A percentile compares a stretch with the other conserved stretches of the same genome.
phyloP scores from a whole-genome alignment of 768 basidiomycete genomes.

The Neoboletus magnificus region DNA sequence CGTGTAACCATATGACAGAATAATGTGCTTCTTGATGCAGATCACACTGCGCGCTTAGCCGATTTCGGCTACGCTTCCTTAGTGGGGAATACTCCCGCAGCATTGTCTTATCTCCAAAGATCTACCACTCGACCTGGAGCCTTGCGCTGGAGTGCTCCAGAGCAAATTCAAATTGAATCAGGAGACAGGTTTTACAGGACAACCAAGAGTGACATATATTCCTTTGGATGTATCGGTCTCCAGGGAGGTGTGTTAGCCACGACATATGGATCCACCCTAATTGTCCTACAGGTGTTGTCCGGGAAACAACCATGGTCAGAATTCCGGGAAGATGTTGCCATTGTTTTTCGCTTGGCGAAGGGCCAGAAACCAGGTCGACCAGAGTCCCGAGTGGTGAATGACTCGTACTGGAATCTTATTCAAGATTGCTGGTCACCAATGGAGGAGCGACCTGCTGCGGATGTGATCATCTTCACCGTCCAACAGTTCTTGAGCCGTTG shows the following conservation, averaged over 20 bases:
- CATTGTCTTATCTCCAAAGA: conserved; percentile 1
- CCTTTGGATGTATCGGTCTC: conserved; percentile 30
- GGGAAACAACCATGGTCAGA: conserved; percentile 14
- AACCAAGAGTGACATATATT: background rate
- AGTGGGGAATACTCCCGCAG: conserved; percentile 16
- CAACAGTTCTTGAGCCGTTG: background rate
- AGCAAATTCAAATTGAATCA: conserved; percentile 29
- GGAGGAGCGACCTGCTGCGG: too few species aligned
- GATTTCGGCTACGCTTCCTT: conserved; percentile 34
- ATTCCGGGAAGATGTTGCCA: background rate
- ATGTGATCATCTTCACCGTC: background rate
- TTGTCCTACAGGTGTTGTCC: conserved; percentile 20
- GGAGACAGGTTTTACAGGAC: conserved; percentile 3
- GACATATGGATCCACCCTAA: background rate
- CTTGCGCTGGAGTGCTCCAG: conserved; percentile 42
- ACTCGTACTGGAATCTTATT: conserved; percentile 6
- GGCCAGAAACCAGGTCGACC: conserved; percentile 4
- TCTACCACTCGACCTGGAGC: conserved; percentile 32
- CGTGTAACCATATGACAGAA: background rate
- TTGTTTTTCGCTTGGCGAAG: conserved; percentile 6
- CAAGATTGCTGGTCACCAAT: background rate
- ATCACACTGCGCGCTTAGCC: conserved; percentile 35
- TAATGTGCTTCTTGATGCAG: background rate
- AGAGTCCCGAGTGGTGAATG: background rate
- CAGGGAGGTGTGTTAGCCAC: conserved; percentile 14